phyloP scores from a whole-genome alignment of 768 basidiomycete species.

The Pleurotus tuber-regium region DNA sequence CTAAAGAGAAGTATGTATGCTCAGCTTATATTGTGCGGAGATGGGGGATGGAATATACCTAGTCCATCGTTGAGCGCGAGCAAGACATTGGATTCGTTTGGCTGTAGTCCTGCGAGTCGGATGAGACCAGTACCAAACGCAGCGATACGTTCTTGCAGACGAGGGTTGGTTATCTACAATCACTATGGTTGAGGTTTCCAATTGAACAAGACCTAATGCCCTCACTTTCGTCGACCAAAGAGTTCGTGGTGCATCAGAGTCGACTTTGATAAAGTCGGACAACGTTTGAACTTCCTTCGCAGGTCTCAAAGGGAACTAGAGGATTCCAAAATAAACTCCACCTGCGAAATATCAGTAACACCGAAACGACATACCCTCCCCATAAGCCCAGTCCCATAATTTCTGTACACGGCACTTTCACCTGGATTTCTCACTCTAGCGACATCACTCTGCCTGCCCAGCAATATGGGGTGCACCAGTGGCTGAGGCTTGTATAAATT shows the following conservation, averaged over 20 bases:
- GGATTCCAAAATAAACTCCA: too few species aligned
- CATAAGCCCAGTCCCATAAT: slow-evolving; percentile 83
- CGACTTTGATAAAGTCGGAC: slow-evolving; percentile 63
- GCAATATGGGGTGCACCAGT: slow-evolving; percentile 89
- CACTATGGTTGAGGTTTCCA: too few species aligned
- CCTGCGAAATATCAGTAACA: slow-evolving; percentile 5
- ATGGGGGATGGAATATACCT: slow-evolving; percentile 39
- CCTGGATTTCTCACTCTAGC: slow-evolving; percentile 74
- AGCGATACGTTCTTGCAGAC: slow-evolving; percentile 66
- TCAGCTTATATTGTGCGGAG: not conserved
- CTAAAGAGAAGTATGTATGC: slow-evolving; percentile 30
- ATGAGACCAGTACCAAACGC: slow-evolving; percentile 75
- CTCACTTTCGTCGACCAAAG: slow-evolving; percentile 79
- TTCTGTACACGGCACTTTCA: slow-evolving; percentile 88
- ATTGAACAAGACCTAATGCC: too few species aligned
- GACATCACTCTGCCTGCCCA: slow-evolving; percentile 90
- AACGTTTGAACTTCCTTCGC: slow-evolving; percentile 68
- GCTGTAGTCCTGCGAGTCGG: slow-evolving; percentile 49
- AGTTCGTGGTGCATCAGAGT: slow-evolving; percentile 64
- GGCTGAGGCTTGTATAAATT: slow-evolving; percentile 80
- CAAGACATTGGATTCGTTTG: slow-evolving; percentile 65
- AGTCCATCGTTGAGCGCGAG: slow-evolving; percentile 77
- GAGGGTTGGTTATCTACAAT: slow-evolving; percentile 67
- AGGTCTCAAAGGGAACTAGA: slow-evolving; percentile 72
- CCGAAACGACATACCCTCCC: slow-evolving; percentile 57